Evolutionary conservation across 1,284 basidiomycete species (phyloP).

Genomic region (Ustilago cynodontis): DNA sequence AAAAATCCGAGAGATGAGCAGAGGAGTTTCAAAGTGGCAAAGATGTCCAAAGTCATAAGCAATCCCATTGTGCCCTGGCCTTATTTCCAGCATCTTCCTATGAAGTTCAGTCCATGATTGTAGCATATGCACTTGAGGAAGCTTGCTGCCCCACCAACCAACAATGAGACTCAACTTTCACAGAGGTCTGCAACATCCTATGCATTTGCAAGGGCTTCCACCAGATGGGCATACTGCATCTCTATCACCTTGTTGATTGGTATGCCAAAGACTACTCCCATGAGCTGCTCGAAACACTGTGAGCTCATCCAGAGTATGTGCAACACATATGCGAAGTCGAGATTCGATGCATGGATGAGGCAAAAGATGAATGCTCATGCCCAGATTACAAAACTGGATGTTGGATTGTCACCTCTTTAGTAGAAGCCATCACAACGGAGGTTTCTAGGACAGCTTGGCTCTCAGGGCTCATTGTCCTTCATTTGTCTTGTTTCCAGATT

Average conservation of each 20-base stretch:
- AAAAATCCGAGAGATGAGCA: neutral
- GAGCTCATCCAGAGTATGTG: slow-evolving; percentile 4
- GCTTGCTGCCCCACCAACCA: neutral
- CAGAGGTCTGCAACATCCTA: neutral
- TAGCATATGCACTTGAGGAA: slow-evolving; percentile 6
- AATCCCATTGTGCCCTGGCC: neutral
- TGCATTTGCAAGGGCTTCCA: neutral
- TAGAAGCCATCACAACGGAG: neutral
- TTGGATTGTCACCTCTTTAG: neutral
- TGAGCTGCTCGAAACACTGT: neutral
- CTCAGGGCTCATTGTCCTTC: neutral
- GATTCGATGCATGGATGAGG: neutral
- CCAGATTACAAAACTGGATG: neutral
- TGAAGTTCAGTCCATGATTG: slow-evolving; percentile 13
- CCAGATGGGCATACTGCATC: slow-evolving; percentile 2
- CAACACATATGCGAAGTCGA: neutral
- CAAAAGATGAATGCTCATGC: neutral
- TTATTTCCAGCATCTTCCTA: neutral
- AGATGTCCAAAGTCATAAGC: neutral
- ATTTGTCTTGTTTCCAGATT: slow-evolving; percentile 1
- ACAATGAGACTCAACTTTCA: neutral
- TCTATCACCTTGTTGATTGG: neutral
- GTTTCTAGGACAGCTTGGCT: neutral
- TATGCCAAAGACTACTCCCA: neutral
- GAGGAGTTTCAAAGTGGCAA: neutral